phyloP scores from a whole-genome alignment of 1,284 basidiomycete species.

The Cronartium quercuum region DNA sequence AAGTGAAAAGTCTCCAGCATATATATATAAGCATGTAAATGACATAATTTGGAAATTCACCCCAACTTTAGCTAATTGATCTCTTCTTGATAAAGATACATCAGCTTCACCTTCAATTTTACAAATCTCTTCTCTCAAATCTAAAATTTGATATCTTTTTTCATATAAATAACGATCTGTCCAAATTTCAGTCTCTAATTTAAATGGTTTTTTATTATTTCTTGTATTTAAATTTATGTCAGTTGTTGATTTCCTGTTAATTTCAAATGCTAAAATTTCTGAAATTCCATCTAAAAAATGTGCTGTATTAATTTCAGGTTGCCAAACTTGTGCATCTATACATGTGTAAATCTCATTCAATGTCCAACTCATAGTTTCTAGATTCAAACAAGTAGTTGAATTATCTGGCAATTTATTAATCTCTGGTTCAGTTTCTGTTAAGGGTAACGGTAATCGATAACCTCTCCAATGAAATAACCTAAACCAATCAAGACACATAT shows the following conservation, averaged over 20 bases:
- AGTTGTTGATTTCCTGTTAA: constrained; percentile 5
- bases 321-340: constrained; percentile 38
- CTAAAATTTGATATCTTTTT: constrained; percentile 7
- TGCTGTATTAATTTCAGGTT: constrained; percentile 24
- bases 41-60: constrained; percentile 1
- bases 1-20: not conserved
- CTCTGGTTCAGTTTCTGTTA: constrained; percentile 14
- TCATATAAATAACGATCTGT: constrained; percentile 34
- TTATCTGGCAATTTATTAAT: constrained; percentile 1
- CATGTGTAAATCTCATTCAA: constrained; percentile 36
- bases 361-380: not conserved
- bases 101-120: constrained; percentile 39
- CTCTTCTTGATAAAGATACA: constrained; percentile 27
- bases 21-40: not conserved
- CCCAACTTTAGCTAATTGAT: constrained; percentile 27
- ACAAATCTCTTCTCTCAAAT: constrained; percentile 33
- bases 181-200: constrained; percentile 19
- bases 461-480: constrained; percentile 39
- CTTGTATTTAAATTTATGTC: not conserved
- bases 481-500: not conserved
- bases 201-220: constrained; percentile 9
- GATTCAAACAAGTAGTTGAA: constrained; percentile 30
- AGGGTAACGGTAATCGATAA: constrained; percentile 18
- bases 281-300: constrained; percentile 33
- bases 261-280: constrained; percentile 32